These are phyloP conservation scores for Fusarium sp. DNA, from an alignment of 2,329 filamentous ascomycete genomes.

Conservation along the genomic window DNA sequence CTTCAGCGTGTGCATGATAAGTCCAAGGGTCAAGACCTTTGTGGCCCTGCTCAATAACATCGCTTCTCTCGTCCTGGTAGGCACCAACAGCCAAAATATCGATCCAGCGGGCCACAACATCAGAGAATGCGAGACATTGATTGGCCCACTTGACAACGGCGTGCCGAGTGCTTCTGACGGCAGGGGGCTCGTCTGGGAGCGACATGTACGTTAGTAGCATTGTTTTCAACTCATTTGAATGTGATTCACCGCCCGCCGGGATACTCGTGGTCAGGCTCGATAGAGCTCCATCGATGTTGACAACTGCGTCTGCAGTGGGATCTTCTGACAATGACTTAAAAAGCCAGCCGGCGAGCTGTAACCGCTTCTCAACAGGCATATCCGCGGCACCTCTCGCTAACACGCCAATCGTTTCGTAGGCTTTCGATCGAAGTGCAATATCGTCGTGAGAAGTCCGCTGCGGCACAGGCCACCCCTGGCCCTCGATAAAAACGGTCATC, in stretches of 20 bases:
- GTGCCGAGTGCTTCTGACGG: constrained; percentile 81
- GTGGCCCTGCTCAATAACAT: constrained; percentile 89
- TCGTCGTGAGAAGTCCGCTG: constrained; percentile 70
- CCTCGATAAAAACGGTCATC: constrained; percentile 79
- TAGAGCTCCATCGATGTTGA: constrained; percentile 90
- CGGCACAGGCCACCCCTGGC: constrained; percentile 84
- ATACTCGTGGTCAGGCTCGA: constrained; percentile 75
- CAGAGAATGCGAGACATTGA: constrained; percentile 82
- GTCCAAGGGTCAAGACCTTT: constrained; percentile 83
- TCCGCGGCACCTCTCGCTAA: constrained; percentile 75
- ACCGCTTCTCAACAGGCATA: constrained; percentile 66
- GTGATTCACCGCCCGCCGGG: constrained; percentile 49
- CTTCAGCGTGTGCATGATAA: constrained; percentile 60
- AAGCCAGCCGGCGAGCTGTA: constrained; percentile 76
- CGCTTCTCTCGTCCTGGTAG: constrained; percentile 75
- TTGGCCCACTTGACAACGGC: constrained; percentile 91
- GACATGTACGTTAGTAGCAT: constrained; percentile 78
- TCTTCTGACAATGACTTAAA: constrained; percentile 88
- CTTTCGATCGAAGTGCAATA: constrained; percentile 78
- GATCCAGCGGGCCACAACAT: constrained; percentile 86
- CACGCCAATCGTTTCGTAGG: constrained; percentile 91
- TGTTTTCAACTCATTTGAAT: constrained; percentile 53
- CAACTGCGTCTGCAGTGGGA: constrained; percentile 77
- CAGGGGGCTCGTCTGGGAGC: constrained; percentile 60
- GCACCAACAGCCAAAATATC: constrained; percentile 84